These are phyloP conservation scores for Tephrocybe sp. DNA, from an alignment of 768 basidiomycete genomes.

Conservation along the genomic window DNA sequence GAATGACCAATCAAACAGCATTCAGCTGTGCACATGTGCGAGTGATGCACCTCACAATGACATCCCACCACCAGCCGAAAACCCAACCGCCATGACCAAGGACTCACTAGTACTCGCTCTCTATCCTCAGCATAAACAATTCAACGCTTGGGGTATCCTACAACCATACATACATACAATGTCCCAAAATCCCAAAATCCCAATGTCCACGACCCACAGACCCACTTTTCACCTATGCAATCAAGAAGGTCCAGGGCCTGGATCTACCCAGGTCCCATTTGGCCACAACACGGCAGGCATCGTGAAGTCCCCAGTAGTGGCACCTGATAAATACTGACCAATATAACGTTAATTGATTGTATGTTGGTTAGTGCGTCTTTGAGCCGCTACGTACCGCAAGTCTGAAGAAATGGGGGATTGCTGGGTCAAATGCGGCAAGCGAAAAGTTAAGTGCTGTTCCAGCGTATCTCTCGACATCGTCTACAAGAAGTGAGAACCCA, in stretches of 20 bases:
- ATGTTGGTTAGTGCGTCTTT: not conserved
- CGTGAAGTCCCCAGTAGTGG: constrained; percentile 71
- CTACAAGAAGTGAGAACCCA: constrained; percentile 78
- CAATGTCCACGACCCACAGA: not conserved
- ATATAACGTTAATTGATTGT: not conserved
- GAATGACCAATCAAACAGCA: no score
- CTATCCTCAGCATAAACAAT: not conserved
- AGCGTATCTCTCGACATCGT: constrained; percentile 82
- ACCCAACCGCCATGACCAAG: no score
- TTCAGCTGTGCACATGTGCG: no score
- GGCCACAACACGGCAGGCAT: constrained; percentile 74
- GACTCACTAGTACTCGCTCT: not conserved
- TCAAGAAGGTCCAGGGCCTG: constrained; percentile 65
- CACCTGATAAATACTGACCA: constrained; percentile 46
- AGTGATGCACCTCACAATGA: no score
- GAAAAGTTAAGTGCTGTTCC: constrained; percentile 72
- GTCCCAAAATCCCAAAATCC: not conserved
- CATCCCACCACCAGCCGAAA: no score
- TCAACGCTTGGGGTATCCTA: not conserved
- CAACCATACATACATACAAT: constrained; percentile 1
- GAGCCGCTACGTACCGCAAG: constrained; percentile 58
- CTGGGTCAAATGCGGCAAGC: constrained; percentile 57
- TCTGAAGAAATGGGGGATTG: constrained; percentile 75
- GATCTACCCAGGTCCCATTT: constrained; percentile 82
- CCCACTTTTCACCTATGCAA: not conserved